A percentile compares a stretch with the other conserved stretches of the same genome.
Evolutionary conservation across 306 rosid species (phyloP).

Genomic region (Crotalaria pallida): DNA sequence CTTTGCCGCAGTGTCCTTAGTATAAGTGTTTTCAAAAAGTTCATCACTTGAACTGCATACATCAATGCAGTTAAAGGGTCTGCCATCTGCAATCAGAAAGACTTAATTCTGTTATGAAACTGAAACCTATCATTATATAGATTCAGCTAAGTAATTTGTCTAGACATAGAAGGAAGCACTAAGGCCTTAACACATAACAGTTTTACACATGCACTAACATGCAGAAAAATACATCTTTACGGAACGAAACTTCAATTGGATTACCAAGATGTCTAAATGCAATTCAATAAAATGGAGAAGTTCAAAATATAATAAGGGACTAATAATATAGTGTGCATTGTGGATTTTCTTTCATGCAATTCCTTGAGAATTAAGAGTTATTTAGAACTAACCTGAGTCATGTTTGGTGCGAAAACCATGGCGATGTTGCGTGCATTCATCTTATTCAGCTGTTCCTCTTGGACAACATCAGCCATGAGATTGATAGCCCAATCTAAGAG

Average conservation of each 20-base stretch:
- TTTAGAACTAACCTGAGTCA: conserved; percentile 56
- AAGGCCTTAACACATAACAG: background rate
- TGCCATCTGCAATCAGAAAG: conserved; percentile 50
- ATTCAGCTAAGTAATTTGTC: background rate
- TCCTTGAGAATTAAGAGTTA: background rate
- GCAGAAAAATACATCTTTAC: background rate
- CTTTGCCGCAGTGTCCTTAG: conserved; percentile 40
- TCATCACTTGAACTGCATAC: conserved; percentile 81
- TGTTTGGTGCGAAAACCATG: conserved; percentile 86
- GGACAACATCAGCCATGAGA: conserved; percentile 85
- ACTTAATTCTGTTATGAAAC: background rate
- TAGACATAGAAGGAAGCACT: background rate
- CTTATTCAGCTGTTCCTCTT: conserved; percentile 58
- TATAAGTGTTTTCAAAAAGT: conserved; percentile 62
- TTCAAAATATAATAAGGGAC: background rate
- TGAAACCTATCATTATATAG: background rate
- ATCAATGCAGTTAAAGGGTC: conserved; percentile 72
- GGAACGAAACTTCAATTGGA: background rate
- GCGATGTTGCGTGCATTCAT: conserved; percentile 76
- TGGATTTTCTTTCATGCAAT: background rate
- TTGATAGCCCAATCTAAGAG: conserved; percentile 74
- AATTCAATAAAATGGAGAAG: background rate
- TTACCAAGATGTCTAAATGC: background rate
- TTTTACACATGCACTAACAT: background rate
- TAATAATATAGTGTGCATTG: background rate